Conservation (phyloP, 345 rosid species). For the Murraya paniculata region DNA sequence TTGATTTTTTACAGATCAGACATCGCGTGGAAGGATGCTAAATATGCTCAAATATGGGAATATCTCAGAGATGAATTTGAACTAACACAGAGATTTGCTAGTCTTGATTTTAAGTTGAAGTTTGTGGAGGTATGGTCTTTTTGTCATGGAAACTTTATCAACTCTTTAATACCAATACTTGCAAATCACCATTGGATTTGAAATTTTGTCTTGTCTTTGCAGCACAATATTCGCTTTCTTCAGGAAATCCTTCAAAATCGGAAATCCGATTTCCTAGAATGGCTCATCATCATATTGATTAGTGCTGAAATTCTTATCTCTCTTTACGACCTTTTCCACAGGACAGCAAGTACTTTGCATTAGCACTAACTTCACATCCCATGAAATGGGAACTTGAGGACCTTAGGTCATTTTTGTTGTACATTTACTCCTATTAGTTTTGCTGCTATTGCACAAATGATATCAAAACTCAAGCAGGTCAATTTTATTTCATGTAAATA, state of each 20-base stretch:
- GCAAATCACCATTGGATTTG: neutral
- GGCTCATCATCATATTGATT: slow-evolving; percentile 87
- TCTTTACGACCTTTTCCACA: slow-evolving; percentile 47
- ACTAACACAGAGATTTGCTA: slow-evolving; percentile 83
- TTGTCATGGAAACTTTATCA: neutral
- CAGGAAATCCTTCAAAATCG: slow-evolving; percentile 95
- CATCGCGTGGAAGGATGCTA: slow-evolving; percentile 98
- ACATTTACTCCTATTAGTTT: neutral
- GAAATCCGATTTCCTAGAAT: slow-evolving; percentile 91
- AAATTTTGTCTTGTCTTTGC: slow-evolving; percentile 24
- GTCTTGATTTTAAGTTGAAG: slow-evolving; percentile 89
- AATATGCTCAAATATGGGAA: slow-evolving; percentile 90
- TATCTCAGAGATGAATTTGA: slow-evolving; percentile 93
- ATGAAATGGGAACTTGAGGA: neutral
- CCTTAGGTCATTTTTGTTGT: neutral
- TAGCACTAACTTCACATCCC: neutral
- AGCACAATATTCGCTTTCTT: slow-evolving; percentile 93
- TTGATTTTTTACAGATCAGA: slow-evolving; percentile 62
- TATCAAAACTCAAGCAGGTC: neutral
- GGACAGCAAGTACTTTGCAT: slow-evolving; percentile 27
- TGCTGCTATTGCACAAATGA: neutral
- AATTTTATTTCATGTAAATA: slow-evolving; percentile 7
- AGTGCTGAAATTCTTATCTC: slow-evolving; percentile 76
- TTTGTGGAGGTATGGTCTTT: slow-evolving; percentile 74
- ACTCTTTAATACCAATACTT: neutral